Evolutionary conservation across 2,329 filamentous ascomycete genomes (phyloP).

Genomic region (Trichoderma arundinaceum): DNA sequence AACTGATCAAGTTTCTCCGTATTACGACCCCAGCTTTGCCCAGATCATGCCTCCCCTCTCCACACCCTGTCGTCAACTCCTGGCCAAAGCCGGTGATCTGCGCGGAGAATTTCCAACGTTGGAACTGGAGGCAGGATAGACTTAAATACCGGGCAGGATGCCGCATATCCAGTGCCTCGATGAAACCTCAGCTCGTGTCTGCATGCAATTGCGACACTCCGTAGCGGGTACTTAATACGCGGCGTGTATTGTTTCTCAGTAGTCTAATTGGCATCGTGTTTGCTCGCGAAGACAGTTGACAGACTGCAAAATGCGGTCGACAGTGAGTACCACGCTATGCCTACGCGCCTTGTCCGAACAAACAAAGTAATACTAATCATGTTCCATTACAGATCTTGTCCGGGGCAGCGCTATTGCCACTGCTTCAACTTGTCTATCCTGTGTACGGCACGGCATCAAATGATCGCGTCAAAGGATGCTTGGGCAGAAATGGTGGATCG

Average conservation of each 20-base stretch:
- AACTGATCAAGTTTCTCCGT: conserved; percentile 11
- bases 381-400: not conserved
- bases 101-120: conserved; percentile 18
- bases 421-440: conserved; percentile 17
- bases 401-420: conserved; percentile 9
- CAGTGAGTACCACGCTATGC: not conserved
- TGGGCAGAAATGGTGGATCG: conserved; percentile 10
- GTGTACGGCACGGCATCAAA: conserved; percentile 1
- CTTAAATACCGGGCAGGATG: conserved; percentile 24
- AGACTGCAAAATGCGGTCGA: conserved; percentile 26
- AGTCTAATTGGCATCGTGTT: conserved; percentile 7
- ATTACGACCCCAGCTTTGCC: conserved; percentile 22
- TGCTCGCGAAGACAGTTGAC: not conserved
- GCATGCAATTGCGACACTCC: conserved; percentile 19
- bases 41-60: conserved; percentile 5
- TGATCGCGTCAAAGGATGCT: not conserved
- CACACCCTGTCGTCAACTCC: conserved; percentile 4
- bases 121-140: not conserved
- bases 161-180: conserved; percentile 15
- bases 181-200: conserved; percentile 24
- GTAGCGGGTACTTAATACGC: not conserved
- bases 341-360: not conserved
- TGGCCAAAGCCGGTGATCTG: conserved; percentile 10
- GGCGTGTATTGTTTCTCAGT: not conserved
- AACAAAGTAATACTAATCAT: not conserved